phyloP scores from a whole-genome alignment of 805 yeast genomes.

The Wickerhamiella parazyma region DNA sequence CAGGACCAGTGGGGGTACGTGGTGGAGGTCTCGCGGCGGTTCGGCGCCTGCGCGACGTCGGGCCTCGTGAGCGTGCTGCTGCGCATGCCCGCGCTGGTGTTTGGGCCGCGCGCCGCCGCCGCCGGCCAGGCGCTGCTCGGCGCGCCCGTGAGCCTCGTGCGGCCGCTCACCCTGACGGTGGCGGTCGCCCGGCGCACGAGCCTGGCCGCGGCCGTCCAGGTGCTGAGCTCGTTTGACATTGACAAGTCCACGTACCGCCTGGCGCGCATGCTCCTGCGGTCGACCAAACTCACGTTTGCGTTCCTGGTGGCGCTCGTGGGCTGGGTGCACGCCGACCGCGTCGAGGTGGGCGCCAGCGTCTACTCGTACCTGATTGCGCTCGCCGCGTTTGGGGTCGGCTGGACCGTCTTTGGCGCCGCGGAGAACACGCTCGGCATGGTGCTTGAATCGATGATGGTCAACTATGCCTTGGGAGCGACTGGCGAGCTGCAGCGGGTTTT shows the following conservation, averaged over 20 bases:
- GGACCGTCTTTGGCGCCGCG: slow-evolving; percentile 32
- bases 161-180: slow-evolving; percentile 28
- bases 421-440: slow-evolving; percentile 30
- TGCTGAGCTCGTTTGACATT: slow-evolving; percentile 12
- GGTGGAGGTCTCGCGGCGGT: slow-evolving; percentile 21
- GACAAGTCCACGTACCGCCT: slow-evolving; percentile 27
- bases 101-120: slow-evolving; percentile 23
- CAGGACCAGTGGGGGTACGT: not conserved
- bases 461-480: slow-evolving; percentile 23
- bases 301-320: slow-evolving; percentile 27
- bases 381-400: slow-evolving; percentile 29
- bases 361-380: slow-evolving; percentile 31
- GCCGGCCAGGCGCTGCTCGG: slow-evolving; percentile 19
- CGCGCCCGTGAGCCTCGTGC: slow-evolving; percentile 18
- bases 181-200: slow-evolving; percentile 26
- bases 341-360: slow-evolving; percentile 24
- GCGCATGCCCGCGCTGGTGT: slow-evolving; percentile 27
- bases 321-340: slow-evolving; percentile 30
- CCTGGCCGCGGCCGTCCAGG: slow-evolving; percentile 25
- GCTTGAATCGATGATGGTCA: slow-evolving; percentile 26
- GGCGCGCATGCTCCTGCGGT: slow-evolving; percentile 26
- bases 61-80: slow-evolving; percentile 23
- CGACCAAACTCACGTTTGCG: slow-evolving; percentile 28
- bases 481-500: slow-evolving; percentile 24
- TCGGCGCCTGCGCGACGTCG: slow-evolving; percentile 27